Conservation (phyloP, 2,329 filamentous ascomycete genomes). For the Seiridium unicorne region DNA sequence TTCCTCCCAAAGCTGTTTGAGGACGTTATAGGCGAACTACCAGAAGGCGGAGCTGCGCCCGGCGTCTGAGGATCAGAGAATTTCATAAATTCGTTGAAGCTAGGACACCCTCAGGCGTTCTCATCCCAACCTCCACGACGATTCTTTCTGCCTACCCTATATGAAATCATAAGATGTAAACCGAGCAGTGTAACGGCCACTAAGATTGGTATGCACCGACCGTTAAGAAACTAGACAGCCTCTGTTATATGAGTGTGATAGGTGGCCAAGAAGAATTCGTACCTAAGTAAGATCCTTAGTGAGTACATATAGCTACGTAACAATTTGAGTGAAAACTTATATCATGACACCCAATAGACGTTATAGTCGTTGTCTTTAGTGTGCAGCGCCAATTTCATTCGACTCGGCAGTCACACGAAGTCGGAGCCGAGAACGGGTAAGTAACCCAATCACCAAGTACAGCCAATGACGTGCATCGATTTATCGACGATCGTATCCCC, state of each 20-base stretch:
- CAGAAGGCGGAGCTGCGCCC: neutral
- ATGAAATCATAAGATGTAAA: too few species aligned
- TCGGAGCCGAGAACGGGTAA: neutral
- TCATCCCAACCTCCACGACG: too few species aligned
- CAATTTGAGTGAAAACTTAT: neutral
- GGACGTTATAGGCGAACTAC: conserved; percentile 26
- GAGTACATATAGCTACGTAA: neutral
- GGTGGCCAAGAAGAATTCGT: too few species aligned
- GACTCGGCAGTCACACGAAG: neutral
- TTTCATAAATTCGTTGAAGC: too few species aligned
- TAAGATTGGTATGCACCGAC: too few species aligned
- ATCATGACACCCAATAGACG: too few species aligned
- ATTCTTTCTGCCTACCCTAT: too few species aligned
- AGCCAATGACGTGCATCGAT: neutral
- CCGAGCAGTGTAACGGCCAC: too few species aligned
- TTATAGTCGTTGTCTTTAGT: neutral
- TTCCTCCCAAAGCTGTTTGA: conserved; percentile 46
- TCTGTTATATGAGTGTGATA: too few species aligned
- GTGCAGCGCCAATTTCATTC: neutral
- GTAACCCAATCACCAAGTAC: neutral
- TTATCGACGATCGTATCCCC: neutral
- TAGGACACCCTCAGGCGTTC: too few species aligned
- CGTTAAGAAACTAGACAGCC: too few species aligned
- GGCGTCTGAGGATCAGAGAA: neutral
- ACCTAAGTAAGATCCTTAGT: too few species aligned